phyloP scores from a whole-genome alignment of 2,329 filamentous ascomycete species.

The Cylindrodendrum hubeiense region DNA sequence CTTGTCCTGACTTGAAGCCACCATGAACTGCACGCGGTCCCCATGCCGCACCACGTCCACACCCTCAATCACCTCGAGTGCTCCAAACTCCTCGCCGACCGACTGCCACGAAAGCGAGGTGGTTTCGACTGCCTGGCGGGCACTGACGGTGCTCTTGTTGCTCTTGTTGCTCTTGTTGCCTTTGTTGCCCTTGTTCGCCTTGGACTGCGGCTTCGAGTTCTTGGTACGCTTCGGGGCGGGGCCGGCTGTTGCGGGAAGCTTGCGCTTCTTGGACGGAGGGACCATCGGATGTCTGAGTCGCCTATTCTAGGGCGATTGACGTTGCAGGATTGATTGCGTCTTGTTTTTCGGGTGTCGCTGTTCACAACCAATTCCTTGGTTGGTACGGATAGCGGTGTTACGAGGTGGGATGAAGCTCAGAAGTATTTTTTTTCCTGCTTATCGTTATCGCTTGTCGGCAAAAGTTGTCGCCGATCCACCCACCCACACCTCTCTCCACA shows the following conservation, averaged over 20 bases:
- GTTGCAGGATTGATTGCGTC: not conserved
- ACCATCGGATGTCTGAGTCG: slow-evolving; percentile 44
- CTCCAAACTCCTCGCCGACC: slow-evolving; percentile 94
- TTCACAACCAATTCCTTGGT: not conserved
- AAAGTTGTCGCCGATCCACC: slow-evolving; percentile 40
- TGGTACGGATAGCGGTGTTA: not conserved
- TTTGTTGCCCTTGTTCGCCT: slow-evolving; percentile 47
- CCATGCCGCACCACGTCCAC: slow-evolving; percentile 84
- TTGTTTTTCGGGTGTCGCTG: not conserved
- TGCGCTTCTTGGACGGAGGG: slow-evolving; percentile 53
- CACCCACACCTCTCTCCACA: slow-evolving; percentile 19
- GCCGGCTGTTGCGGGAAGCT: slow-evolving; percentile 49
- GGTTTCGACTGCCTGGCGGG: slow-evolving; percentile 54
- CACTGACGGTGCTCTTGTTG: slow-evolving; percentile 38
- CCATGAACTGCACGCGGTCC: slow-evolving; percentile 68
- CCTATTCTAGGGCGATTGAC: slow-evolving; percentile 20
- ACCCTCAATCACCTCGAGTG: slow-evolving; percentile 90
- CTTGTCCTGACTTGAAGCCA: slow-evolving; percentile 41
- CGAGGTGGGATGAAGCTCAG: slow-evolving; percentile 29
- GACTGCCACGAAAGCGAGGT: slow-evolving; percentile 72
- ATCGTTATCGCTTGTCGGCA: slow-evolving; percentile 34
- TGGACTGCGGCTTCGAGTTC: slow-evolving; percentile 40
- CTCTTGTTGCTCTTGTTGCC: slow-evolving; percentile 47
- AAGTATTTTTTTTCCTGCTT: slow-evolving; percentile 35
- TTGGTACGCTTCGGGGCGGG: slow-evolving; percentile 54